Evolutionary conservation across 75 land plant species (phyloP).

Genomic region (Gnetum montanum): DNA sequence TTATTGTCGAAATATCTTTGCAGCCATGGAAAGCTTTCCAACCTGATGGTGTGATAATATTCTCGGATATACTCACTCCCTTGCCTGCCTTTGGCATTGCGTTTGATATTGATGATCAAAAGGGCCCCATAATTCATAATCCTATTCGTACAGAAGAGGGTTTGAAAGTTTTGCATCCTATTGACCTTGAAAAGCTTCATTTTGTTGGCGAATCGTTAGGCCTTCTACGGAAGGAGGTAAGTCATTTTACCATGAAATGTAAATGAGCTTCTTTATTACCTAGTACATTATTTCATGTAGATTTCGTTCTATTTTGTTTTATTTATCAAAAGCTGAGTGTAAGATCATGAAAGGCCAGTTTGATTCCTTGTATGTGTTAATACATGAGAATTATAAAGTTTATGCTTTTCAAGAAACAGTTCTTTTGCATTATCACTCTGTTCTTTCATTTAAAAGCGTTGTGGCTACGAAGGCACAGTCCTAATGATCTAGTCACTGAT

Average conservation of each 20-base stretch:
- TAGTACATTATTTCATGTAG: neutral
- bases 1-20: conserved; percentile 96
- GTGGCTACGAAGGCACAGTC: no score
- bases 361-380: no score
- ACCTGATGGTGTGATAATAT: conserved; percentile 96
- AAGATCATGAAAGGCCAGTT: no score
- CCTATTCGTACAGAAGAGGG: conserved; percentile 73
- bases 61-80: conserved; percentile 97
- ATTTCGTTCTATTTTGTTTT: no score
- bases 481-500: no score
- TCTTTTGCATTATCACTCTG: no score
- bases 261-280: neutral
- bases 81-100: conserved; percentile 93
- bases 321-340: no score
- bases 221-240: conserved; percentile 78
- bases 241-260: neutral
- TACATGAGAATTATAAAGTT: no score
- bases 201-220: conserved; percentile 94
- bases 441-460: no score
- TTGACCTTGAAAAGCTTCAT: conserved; percentile 69
- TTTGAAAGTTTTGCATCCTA: conserved; percentile 55
- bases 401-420: no score
- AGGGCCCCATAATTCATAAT: conserved; percentile 74
- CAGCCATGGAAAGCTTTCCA: conserved; percentile 97
- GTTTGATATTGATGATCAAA: conserved; percentile 87